Base-by-base conservation (phyloP, 768 basidiomycete species). In the Auricularia cornea region DNA sequence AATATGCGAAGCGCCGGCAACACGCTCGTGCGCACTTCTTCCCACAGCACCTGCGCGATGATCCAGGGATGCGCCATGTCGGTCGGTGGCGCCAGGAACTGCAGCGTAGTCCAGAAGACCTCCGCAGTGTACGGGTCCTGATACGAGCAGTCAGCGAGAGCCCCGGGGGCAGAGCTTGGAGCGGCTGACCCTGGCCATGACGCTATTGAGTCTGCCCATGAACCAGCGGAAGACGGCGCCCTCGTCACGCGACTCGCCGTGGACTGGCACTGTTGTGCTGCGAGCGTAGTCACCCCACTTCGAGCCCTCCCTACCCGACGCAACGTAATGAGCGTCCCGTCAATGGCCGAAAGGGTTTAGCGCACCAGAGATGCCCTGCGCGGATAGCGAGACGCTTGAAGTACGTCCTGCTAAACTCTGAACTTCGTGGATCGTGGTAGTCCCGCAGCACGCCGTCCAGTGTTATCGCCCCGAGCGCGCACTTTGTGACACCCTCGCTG, bases 381-480 rank as follows among this genome's bases (percentile, higher is more conserved):
- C 54, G 54, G 28, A 11, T 26, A 14, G 26, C 28, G 6, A 57
- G 16, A 26, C 54, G 54, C 30, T 57, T 57, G 54, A 57, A 57
- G 54, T 29, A 57, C 6, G 5, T 57, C 30, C 16, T 31, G 54
- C 26, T 20, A 16, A 57, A 57, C 11, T 26, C 54, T 10, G 35
- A 11, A 6, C 30, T 16, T 26, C 28, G 30, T 11, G 18, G 54
- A 20, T 28, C 20, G 11, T 4, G 23, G 28, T 26, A n/a, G 54
- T 57, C 54, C 26, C 54, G 54, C 26, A 72, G 62, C 12, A 69
- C 29, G 11, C 62, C 48, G 60, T 69, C 66, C 5, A 72, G 60
- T 2, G 67, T 68, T 1, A 72, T 48, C 4, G 63, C 68, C 18
- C 69, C 69, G 11, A 71, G 28, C 54, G 54, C 26, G 54, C 26